Percentiles rank a stretch among this genome's conserved stretches.
Evolutionary conservation across 2,329 filamentous ascomycete genomes (phyloP).

Genomic region (Botryotinia narcissicola): DNA sequence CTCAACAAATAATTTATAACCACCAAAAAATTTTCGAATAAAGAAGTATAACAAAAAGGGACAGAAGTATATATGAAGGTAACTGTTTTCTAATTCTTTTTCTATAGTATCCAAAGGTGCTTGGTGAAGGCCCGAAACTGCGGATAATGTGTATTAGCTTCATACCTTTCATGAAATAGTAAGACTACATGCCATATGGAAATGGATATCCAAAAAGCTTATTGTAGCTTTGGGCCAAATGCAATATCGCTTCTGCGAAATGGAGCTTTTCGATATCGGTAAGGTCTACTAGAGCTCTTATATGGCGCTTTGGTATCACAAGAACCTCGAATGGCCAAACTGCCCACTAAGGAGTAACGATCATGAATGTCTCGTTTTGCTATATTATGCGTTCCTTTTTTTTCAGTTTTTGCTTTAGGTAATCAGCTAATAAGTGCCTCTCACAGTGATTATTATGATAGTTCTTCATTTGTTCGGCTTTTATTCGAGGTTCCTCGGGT

Average conservation of each 20-base stretch:
- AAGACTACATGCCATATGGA: not conserved
- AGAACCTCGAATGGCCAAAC: not conserved
- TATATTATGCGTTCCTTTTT: too few species aligned
- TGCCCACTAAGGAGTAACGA: too few species aligned
- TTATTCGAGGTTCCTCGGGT: too few species aligned
- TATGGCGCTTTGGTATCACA: not conserved
- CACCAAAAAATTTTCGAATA: not conserved
- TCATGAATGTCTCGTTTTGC: too few species aligned
- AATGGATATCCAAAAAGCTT: not conserved
- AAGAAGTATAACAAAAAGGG: not conserved
- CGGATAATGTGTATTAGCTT: not conserved
- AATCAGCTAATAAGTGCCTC: too few species aligned
- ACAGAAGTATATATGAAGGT: not conserved
- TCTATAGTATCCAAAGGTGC: not conserved
- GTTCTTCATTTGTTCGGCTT: too few species aligned
- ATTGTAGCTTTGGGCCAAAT: not conserved
- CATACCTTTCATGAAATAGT: not conserved
- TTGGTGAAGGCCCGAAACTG: not conserved
- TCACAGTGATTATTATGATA: too few species aligned
- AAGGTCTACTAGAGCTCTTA: not conserved
- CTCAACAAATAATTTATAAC: not conserved
- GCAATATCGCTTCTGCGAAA: not conserved
- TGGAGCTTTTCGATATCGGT: not conserved
- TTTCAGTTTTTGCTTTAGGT: too few species aligned
- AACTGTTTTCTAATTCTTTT: not conserved